A percentile compares a stretch with the other conserved stretches of the same genome.
Evolutionary conservation across 495 filamentous ascomycete genomes (phyloP).

Genomic region (Tirmania nivea): DNA sequence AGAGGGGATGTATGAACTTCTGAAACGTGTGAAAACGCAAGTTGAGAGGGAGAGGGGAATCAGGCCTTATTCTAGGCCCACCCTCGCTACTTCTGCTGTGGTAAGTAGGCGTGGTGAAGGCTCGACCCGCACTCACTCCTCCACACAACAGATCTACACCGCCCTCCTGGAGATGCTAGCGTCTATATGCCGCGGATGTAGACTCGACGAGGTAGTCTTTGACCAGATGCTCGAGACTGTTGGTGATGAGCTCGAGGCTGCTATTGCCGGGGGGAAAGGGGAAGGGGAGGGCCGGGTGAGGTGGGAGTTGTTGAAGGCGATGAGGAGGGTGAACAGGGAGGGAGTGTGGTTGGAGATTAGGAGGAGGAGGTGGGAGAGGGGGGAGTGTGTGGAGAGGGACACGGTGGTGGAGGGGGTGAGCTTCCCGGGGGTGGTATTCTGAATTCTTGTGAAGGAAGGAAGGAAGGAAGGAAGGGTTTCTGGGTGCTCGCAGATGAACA

Average conservation of each 20-base stretch:
- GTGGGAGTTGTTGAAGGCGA: constrained; percentile 28
- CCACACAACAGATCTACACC: constrained; percentile 37
- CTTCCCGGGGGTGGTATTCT: not conserved
- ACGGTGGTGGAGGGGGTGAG: not conserved
- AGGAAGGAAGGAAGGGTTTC: no score
- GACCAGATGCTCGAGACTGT: constrained; percentile 45
- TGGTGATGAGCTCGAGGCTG: constrained; percentile 24
- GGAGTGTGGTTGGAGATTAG: constrained; percentile 44
- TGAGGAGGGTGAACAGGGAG: constrained; percentile 43
- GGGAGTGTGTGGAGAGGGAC: not conserved
- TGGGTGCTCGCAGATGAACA: no score
- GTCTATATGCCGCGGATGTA: constrained; percentile 32
- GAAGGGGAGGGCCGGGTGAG: constrained; percentile 6
- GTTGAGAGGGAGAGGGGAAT: constrained; percentile 8
- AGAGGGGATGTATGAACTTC: constrained; percentile 22
- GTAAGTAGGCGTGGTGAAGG: constrained; percentile 14
- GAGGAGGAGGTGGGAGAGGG: constrained; percentile 8
- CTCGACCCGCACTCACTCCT: constrained; percentile 30
- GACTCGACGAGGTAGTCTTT: constrained; percentile 38
- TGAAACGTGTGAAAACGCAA: constrained; percentile 14
- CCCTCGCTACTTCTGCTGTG: no score
- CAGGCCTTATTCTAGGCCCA: not conserved
- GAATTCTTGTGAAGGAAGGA: no score
- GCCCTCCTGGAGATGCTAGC: constrained; percentile 32
- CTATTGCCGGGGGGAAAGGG: no score